Conservation (phyloP, 306 rosid species). For the Citrullus colocynthis region DNA sequence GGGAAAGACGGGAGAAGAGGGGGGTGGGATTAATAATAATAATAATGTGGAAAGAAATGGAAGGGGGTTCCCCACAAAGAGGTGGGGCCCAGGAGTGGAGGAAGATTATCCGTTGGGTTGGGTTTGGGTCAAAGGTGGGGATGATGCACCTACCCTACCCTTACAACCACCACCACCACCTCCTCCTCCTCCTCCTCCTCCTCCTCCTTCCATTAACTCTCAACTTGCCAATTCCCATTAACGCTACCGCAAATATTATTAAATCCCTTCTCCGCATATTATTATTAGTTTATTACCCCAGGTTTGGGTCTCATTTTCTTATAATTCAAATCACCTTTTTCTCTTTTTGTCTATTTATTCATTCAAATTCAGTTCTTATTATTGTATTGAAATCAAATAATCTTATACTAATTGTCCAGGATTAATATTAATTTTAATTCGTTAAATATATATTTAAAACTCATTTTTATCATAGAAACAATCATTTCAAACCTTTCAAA, state of each 20-base stretch:
- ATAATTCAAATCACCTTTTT: too few relatives aligned
- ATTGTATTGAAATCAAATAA: too few relatives aligned
- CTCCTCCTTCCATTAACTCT: not conserved
- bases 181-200: not conserved
- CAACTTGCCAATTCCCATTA: not conserved
- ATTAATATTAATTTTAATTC: too few relatives aligned
- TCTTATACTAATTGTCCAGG: too few relatives aligned
- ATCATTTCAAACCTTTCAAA: too few relatives aligned
- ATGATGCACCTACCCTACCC: not conserved
- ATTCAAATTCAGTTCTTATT: too few relatives aligned
- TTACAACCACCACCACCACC: not conserved
- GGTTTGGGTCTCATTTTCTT: too few relatives aligned
- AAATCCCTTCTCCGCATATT: not conserved
- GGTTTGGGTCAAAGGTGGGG: slow-evolving; percentile 3
- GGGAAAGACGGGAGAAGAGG: not conserved
- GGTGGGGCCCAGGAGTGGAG: slow-evolving; percentile 1
- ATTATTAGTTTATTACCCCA: too few relatives aligned
- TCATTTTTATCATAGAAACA: too few relatives aligned
- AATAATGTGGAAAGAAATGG: not conserved
- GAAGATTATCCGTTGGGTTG: not conserved
- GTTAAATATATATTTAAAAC: too few relatives aligned
- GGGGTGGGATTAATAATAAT: not conserved
- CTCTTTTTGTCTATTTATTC: too few relatives aligned
- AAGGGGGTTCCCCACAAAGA: not conserved
- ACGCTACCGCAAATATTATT: not conserved